These are phyloP conservation scores for Cystobasidium sp. DNA, from an alignment of 1,284 basidiomycete genomes.

Conservation along the genomic window DNA sequence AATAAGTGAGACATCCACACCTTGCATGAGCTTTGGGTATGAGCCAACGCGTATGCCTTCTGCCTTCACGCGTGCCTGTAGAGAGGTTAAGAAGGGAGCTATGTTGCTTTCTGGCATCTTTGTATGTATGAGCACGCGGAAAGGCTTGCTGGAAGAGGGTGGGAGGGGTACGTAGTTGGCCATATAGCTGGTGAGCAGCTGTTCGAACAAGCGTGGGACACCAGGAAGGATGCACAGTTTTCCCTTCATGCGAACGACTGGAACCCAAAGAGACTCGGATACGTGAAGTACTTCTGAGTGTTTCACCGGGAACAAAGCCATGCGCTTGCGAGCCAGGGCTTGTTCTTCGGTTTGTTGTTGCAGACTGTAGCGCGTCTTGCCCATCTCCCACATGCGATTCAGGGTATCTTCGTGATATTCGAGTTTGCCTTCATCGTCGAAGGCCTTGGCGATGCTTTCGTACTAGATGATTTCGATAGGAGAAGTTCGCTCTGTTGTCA, in stretches of 20 bases:
- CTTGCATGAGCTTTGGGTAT: conserved; percentile 53
- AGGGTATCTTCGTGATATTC: conserved; percentile 80
- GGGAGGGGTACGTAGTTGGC: conserved; percentile 52
- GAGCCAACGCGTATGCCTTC: conserved; percentile 67
- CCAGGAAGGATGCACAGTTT: conserved; percentile 59
- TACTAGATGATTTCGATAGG: conserved; percentile 70
- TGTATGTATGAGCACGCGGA: conserved; percentile 51
- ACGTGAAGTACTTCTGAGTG: conserved; percentile 52
- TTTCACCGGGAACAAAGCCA: conserved; percentile 53
- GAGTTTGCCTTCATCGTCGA: conserved; percentile 67
- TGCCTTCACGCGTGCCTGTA: conserved; percentile 73
- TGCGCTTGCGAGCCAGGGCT: conserved; percentile 47
- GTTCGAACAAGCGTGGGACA: conserved; percentile 55
- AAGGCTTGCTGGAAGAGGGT: conserved; percentile 48
- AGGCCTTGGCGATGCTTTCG: conserved; percentile 80
- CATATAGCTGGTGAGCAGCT: conserved; percentile 49
- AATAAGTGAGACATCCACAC: conserved; percentile 77
- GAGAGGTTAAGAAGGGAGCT: conserved; percentile 78
- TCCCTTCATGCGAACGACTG: conserved; percentile 57
- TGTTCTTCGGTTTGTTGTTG: conserved; percentile 48
- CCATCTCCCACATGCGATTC: conserved; percentile 71
- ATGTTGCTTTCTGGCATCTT: conserved; percentile 76
- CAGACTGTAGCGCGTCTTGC: conserved; percentile 56
- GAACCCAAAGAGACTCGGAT: conserved; percentile 57
- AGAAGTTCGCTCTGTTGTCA: conserved; percentile 60